A percentile compares a stretch with the other conserved stretches of the same genome.
Conservation (phyloP, 2,329 filamentous ascomycete species). For the Aspergillus tubingensis region DNA sequence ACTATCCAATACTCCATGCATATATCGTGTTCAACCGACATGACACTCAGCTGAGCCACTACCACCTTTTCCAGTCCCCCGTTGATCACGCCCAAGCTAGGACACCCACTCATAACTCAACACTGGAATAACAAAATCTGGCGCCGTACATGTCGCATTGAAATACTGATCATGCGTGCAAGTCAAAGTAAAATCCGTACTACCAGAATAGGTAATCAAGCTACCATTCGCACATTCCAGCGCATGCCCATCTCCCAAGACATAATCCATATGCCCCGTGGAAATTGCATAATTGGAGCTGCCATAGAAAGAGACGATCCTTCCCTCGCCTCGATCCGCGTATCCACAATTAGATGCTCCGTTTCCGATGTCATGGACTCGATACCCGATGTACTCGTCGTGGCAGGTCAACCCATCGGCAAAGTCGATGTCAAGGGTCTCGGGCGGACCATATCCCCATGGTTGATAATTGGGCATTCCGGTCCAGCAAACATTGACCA, state of each 20-base stretch:
- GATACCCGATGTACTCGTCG: conserved; percentile 33
- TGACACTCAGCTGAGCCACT: not conserved
- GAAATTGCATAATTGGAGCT: conserved; percentile 24
- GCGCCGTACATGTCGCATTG: conserved; percentile 32
- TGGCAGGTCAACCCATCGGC: conserved; percentile 27
- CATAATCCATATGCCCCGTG: conserved; percentile 26
- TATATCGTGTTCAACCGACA: no score
- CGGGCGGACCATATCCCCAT: conserved; percentile 30
- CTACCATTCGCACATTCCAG: conserved; percentile 31
- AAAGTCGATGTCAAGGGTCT: conserved; percentile 30
- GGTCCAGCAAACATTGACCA: conserved; percentile 30
- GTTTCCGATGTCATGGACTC: conserved; percentile 31
- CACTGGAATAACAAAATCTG: conserved; percentile 28
- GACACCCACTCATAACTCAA: conserved; percentile 29
- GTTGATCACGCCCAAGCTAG: not conserved
- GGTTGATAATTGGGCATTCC: conserved; percentile 35
- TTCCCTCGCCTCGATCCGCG: conserved; percentile 25
- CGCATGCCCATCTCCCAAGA: conserved; percentile 28
- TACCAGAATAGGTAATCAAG: conserved; percentile 29
- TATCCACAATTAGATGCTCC: conserved; percentile 33
- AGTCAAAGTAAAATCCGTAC: conserved; percentile 25
- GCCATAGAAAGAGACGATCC: conserved; percentile 33
- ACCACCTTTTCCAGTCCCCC: not conserved
- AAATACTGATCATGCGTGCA: conserved; percentile 30
- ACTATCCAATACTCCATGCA: no score